A percentile compares a stretch with the other conserved stretches of the same genome.
These are phyloP conservation scores for Elongisporangium anandrum DNA, from an alignment of 352 stramenopile species.

Conservation along the genomic window DNA sequence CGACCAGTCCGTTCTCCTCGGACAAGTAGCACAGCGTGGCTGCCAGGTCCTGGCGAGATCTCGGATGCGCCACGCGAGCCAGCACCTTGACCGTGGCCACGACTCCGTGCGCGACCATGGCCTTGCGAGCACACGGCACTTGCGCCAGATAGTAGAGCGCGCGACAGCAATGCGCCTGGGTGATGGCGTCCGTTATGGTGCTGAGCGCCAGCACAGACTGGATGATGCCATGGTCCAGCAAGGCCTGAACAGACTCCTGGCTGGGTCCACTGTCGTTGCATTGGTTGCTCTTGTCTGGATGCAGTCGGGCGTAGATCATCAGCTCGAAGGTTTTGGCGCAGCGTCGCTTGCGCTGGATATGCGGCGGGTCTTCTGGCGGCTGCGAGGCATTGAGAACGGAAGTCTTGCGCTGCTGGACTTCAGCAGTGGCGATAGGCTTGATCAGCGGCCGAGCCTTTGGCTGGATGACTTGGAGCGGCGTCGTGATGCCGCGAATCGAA, in stretches of 20 bases:
- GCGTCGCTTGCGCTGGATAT: slow-evolving; percentile 50
- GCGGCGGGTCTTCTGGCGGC: slow-evolving; percentile 10
- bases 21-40: slow-evolving; percentile 65
- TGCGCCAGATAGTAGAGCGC: slow-evolving; percentile 62
- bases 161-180: slow-evolving; percentile 59
- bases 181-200: slow-evolving; percentile 35
- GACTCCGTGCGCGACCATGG: slow-evolving; percentile 49
- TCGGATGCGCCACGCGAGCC: slow-evolving; percentile 20
- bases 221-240: slow-evolving; percentile 68
- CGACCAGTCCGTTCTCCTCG: slow-evolving; percentile 48
- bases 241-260: slow-evolving; percentile 19
- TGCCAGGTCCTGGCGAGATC: slow-evolving; percentile 51
- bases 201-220: slow-evolving; percentile 48
- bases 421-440: not conserved
- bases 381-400: not conserved
- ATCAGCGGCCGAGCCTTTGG: not conserved
- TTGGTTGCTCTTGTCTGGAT: not conserved
- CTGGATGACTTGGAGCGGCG: not conserved
- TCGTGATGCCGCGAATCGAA: not conserved
- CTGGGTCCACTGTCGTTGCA: not conserved
- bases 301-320: slow-evolving; percentile 54
- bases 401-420: not conserved
- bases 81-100: slow-evolving; percentile 42
- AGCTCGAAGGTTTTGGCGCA: slow-evolving; percentile 77
- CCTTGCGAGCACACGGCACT: slow-evolving; percentile 32